Evolutionary conservation across 2,329 filamentous ascomycete genomes (phyloP).

Genomic region (Colletotrichum paranaense): DNA sequence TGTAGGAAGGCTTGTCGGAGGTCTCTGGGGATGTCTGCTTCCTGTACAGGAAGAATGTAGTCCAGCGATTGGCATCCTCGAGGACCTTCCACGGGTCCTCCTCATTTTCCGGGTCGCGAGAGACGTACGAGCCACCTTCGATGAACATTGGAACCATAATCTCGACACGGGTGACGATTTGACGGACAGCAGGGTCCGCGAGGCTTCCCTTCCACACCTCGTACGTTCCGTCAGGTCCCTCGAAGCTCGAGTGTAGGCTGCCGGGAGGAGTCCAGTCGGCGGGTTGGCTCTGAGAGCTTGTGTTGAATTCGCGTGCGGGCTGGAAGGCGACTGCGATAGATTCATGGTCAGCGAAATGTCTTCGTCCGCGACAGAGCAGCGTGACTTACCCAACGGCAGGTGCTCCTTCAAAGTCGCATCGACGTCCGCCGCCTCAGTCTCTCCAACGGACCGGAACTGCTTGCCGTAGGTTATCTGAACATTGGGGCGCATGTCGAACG

Average conservation of each 20-base stretch:
- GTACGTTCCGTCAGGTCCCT: constrained; percentile 71
- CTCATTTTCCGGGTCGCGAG: constrained; percentile 53
- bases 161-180: constrained; percentile 83
- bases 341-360: not conserved
- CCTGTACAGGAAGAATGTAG: constrained; percentile 87
- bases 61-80: constrained; percentile 84
- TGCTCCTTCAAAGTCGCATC: constrained; percentile 71
- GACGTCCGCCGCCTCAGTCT: constrained; percentile 77
- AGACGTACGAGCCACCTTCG: constrained; percentile 87
- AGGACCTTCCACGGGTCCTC: constrained; percentile 41
- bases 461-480: constrained; percentile 77
- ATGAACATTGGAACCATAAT: constrained; percentile 89
- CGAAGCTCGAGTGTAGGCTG: constrained; percentile 73
- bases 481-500: constrained; percentile 81
- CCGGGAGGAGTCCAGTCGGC: constrained; percentile 79
- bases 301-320: constrained; percentile 70
- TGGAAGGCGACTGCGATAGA: constrained; percentile 71
- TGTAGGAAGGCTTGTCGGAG: constrained; percentile 70
- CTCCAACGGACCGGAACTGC: constrained; percentile 76
- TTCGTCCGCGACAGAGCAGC: not conserved
- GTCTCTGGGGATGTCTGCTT: constrained; percentile 60
- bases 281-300: constrained; percentile 50
- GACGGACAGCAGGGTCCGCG: constrained; percentile 74
- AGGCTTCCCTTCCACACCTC: constrained; percentile 89
- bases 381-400: constrained; percentile 71